phyloP scores from a whole-genome alignment of 2,329 filamentous ascomycete species.

The Apiospora phragmitis region DNA sequence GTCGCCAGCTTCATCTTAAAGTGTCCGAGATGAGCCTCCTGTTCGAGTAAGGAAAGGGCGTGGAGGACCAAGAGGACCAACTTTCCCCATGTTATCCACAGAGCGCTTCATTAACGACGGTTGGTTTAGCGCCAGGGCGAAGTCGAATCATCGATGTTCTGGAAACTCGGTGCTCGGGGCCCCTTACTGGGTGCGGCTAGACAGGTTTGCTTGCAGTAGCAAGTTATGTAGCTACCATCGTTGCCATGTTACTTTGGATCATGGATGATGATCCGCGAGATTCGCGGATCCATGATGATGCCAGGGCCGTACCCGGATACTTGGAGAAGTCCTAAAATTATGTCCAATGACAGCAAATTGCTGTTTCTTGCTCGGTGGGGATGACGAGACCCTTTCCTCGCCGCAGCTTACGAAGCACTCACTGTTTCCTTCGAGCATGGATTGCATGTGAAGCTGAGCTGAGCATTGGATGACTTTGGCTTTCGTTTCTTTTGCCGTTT shows the following conservation, averaged over 20 bases:
- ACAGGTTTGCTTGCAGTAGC: neutral
- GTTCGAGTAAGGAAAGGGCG: neutral
- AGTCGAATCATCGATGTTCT: neutral
- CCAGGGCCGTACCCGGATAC: constrained; percentile 7
- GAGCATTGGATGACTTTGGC: neutral
- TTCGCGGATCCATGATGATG: constrained; percentile 2
- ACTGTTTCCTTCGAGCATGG: neutral
- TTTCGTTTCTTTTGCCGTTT: neutral
- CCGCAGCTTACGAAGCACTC: neutral
- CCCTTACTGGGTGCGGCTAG: neutral
- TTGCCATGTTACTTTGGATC: constrained; percentile 3
- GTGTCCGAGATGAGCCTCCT: constrained; percentile 12
- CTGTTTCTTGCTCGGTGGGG: neutral
- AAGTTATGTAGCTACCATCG: neutral
- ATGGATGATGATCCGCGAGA: constrained; percentile 7
- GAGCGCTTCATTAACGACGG: neutral
- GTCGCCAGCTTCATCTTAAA: constrained; percentile 12
- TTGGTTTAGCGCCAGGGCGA: neutral
- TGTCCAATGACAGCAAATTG: constrained; percentile 5
- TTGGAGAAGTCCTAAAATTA: constrained; percentile 8
- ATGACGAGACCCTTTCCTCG: neutral
- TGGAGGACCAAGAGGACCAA: neutral
- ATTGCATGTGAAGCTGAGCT: neutral
- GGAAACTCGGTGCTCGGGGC: neutral
- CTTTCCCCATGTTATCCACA: constrained; percentile 2